Evolutionary conservation across 2,329 filamentous ascomycete species (phyloP), one percentile per base, ranked within the genome.

Genomic region (Claviceps monticola): DNA sequence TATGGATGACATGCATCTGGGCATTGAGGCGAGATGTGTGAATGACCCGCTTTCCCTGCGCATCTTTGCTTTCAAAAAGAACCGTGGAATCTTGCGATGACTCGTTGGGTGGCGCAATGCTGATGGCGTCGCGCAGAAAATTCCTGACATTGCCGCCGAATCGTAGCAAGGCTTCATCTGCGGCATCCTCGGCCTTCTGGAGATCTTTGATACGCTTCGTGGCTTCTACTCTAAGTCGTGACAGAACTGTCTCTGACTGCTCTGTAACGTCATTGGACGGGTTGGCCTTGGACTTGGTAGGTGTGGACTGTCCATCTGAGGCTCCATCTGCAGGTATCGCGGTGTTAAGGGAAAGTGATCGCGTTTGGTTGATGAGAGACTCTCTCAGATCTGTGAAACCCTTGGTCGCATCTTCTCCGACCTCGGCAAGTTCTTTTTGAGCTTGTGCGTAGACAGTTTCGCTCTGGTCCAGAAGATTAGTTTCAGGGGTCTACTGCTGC

Each of bases 21-120:
- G 93, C 93, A 62, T 98, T 93, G 64, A 96, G 91, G 55, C 93
- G 79, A 49, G 89, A 95, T 1, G 88, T 87, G 66, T 98, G 93
- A 57, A 97, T 95, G 16, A 97, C 88, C 51, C 93, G 79, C 74
- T 93, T 96, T 26, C 90, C 91, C 48, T 82, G 79, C 5, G 86
- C 82, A 67, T 96, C 91, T 66, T 91, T 95, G 63, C 88, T 95
- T 71, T 97, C 93, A 61, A 97, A 98, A 4, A 96, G 74, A 36
- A 95, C 80, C 48, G 84, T 74, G 58, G 65, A 74, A n/a, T 72
- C 71, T 58, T 79, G 66, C 47, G 70, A 71, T 4, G 71, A 72
- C 1, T 72, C 74, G 4, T 74, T 71, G 0, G 88, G 88, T 0
- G 90, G 86, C 16, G 88, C 83, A 59, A 98, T 88, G 50, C 79